Base-by-base conservation (phyloP, 1,139 yeast genomes). In the Debaryomyces sp. region DNA sequence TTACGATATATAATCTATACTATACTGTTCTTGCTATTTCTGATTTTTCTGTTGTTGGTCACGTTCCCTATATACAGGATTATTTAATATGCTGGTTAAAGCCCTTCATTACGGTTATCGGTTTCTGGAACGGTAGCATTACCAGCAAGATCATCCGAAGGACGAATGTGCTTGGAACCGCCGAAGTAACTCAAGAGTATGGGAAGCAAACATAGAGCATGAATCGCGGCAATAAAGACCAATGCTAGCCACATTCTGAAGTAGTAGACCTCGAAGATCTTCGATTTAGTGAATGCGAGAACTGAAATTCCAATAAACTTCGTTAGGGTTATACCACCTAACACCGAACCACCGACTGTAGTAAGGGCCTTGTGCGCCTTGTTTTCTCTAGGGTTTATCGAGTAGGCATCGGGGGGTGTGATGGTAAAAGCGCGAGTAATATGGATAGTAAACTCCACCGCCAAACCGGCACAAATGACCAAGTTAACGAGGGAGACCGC, bases 201-300 rank as follows among this genome's bases (percentile, higher is more conserved):
- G 0, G 99, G 99, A 45, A 92, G 71, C 50, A 92, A 81, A 37
- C 88, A 77, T 47, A 94, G 75, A 1, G 96, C 82, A 62, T 92
- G 97, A 0, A 86, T 55, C 0, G 92, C 84, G 1, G 96, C 96
- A 46, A 89, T 74, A 2, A 86, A 55, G 8, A 94, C 87, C 54
- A 94, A 74, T 1, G 90, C 75, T n/a, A 89, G 72, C 98, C 98
- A 94, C 97, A 94, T 91, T 52, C 97, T 71, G 75, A 94, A 94
- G 63, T 94, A 94, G 65, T 89, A 94, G 1, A 94, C 82, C 55
- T 91, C 96, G 64, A 92, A 94, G 32, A 94, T 92, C 66, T 87
- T 84, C 29, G 96, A 88, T 51, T 81, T 73, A 0, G 98, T 89
- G 62, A 91, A 91, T 5, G 96, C 96, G 41, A 94, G 73, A 6